Conservation (phyloP, 2,329 filamentous ascomycete genomes). For the Fusarium humuli region DNA sequence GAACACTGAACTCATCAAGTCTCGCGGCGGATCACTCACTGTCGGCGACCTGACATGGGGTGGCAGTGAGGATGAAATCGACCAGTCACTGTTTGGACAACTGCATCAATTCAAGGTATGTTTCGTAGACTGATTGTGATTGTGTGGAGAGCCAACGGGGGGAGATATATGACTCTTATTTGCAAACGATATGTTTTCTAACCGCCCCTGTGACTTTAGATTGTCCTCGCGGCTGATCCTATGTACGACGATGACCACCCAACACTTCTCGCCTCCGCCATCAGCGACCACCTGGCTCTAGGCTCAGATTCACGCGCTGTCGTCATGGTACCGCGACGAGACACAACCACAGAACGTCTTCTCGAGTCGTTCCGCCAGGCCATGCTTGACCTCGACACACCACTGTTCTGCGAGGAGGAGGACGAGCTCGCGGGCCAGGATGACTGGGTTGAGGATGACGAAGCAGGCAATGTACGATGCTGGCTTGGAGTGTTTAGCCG, state of each 20-base stretch:
- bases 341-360: constrained; percentile 73
- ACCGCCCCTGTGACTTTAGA: constrained; percentile 52
- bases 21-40: constrained; percentile 66
- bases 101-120: constrained; percentile 64
- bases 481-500: constrained; percentile 74
- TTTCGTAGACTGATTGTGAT: constrained; percentile 24
- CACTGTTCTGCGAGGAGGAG: constrained; percentile 67
- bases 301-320: constrained; percentile 72
- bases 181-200: constrained; percentile 20
- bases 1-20: constrained; percentile 69
- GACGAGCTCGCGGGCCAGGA: constrained; percentile 75
- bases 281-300: constrained; percentile 73
- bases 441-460: constrained; percentile 74
- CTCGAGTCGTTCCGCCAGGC: constrained; percentile 69
- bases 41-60: constrained; percentile 83
- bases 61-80: constrained; percentile 58
- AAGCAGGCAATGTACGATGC: constrained; percentile 66
- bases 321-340: constrained; percentile 83
- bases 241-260: constrained; percentile 90
- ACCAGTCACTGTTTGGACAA: constrained; percentile 58
- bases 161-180: constrained; percentile 20
- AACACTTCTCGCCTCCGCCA: constrained; percentile 75
- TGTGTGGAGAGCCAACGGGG: neutral
- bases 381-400: constrained; percentile 65
- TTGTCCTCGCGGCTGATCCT: constrained; percentile 87